A percentile compares a stretch with the other conserved stretches of the same genome.
phyloP scores from a whole-genome alignment of 176 grass and related monocot species.

The Cymbopogon citratus region DNA sequence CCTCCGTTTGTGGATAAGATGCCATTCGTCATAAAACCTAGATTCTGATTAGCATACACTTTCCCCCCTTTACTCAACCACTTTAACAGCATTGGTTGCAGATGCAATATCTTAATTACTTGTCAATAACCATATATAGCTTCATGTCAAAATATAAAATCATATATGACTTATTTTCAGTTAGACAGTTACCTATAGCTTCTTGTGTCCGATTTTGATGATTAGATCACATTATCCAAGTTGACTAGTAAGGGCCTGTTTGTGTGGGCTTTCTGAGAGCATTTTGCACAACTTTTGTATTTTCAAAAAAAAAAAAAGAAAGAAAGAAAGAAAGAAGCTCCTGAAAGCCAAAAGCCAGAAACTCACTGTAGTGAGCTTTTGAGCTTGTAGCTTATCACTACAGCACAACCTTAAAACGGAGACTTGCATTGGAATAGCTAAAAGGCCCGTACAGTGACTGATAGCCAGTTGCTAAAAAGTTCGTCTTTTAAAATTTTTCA shows the following conservation, averaged over 20 bases:
- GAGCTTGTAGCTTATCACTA: not conserved
- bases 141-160: constrained; percentile 18
- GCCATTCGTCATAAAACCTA: constrained; percentile 80
- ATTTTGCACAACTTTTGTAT: not conserved
- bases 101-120: constrained; percentile 35
- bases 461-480: too few species aligned
- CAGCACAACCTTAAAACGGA: too few species aligned
- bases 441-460: too few species aligned
- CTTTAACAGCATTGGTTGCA: constrained; percentile 15
- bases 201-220: not conserved
- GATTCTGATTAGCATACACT: constrained; percentile 40
- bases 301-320: too few species aligned
- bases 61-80: not conserved
- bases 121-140: constrained; percentile 54
- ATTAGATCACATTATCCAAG: not conserved
- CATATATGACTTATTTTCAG: constrained; percentile 26
- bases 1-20: constrained; percentile 77
- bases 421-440: too few species aligned
- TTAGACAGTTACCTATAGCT: not conserved
- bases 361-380: not conserved
- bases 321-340: not conserved
- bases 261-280: not conserved
- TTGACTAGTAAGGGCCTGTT: not conserved
- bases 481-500: not conserved
- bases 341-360: not conserved